Evolutionary conservation across 2,329 filamentous ascomycete genomes (phyloP).

Genomic region (Lasiodiplodia gonubiensis): DNA sequence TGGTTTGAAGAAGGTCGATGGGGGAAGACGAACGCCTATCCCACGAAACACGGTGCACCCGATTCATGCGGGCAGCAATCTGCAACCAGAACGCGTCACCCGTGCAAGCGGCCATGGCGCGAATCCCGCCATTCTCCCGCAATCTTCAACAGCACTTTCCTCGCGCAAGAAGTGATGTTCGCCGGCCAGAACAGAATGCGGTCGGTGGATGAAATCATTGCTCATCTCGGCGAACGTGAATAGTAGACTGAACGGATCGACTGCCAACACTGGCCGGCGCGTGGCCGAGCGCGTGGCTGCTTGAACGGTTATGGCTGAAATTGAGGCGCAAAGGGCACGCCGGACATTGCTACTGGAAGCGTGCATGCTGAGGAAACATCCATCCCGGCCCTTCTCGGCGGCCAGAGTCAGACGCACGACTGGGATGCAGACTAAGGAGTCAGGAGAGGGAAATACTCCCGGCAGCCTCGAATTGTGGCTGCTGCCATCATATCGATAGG

Average conservation of each 20-base stretch:
- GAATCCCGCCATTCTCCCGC: constrained; percentile 8
- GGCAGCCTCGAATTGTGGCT: constrained; percentile 6
- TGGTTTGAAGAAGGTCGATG: constrained; percentile 11
- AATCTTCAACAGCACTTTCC: not conserved
- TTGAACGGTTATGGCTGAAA: constrained; percentile 17
- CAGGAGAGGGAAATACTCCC: constrained; percentile 11
- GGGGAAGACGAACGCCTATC: not conserved
- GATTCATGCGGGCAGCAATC: constrained; percentile 16
- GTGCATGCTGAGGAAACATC: not conserved
- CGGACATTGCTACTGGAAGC: constrained; percentile 26
- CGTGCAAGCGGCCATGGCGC: constrained; percentile 9
- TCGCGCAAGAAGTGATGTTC: not conserved
- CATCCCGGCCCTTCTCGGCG: not conserved
- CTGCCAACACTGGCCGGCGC: constrained; percentile 16
- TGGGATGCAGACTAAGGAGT: constrained; percentile 19
- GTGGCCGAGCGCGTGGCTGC: constrained; percentile 11
- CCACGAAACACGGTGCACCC: not conserved
- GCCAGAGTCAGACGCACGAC: not conserved
- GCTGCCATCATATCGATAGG: constrained; percentile 20
- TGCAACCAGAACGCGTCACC: constrained; percentile 22
- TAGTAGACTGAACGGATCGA: constrained; percentile 12
- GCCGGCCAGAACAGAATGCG: not conserved
- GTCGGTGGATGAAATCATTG: constrained; percentile 20
- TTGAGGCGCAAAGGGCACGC: constrained; percentile 28
- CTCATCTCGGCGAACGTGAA: constrained; percentile 16